phyloP scores from a whole-genome alignment of 352 stramenopile genomes.

The Pythium brachiatum region DNA sequence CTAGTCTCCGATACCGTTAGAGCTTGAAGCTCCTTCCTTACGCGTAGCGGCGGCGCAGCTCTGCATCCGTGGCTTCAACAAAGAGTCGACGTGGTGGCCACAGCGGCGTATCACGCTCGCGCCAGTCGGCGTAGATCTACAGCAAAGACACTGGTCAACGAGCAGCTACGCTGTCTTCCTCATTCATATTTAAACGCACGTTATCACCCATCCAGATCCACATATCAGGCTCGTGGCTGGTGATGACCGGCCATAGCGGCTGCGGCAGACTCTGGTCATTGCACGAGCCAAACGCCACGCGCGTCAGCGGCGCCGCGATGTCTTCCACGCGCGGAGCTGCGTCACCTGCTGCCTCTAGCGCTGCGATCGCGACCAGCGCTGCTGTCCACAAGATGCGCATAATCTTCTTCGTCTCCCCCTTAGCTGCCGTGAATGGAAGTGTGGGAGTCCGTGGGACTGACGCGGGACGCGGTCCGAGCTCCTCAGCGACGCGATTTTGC shows the following conservation, averaged over 20 bases:
- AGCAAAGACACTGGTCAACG: no score
- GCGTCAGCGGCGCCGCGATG: conserved; percentile 44
- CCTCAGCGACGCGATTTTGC: no score
- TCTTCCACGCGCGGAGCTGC: conserved; percentile 26
- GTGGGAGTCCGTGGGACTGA: background rate
- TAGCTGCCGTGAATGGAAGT: no score
- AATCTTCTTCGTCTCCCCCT: no score
- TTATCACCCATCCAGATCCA: conserved; percentile 90
- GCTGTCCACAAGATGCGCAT: background rate
- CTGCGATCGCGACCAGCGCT: background rate
- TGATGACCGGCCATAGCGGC: conserved; percentile 71
- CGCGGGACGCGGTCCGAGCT: background rate
- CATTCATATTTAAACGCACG: conserved; percentile 31
- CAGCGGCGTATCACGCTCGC: conserved; percentile 41
- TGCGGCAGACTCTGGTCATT: conserved; percentile 85
- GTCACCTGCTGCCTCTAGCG: background rate
- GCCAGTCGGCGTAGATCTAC: conserved; percentile 79
- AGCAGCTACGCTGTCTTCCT: no score
- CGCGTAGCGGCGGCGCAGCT: conserved; percentile 62
- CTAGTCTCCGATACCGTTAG: no score
- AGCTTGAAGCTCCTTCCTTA: conserved; percentile 32
- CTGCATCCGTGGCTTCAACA: conserved; percentile 41
- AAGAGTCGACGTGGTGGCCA: conserved; percentile 61
- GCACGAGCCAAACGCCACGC: conserved; percentile 81
- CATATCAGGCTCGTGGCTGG: conserved; percentile 55